Base-by-base conservation (phyloP, 192 early-diverging fungal species). In the Haplosporangium gracile region DNA sequence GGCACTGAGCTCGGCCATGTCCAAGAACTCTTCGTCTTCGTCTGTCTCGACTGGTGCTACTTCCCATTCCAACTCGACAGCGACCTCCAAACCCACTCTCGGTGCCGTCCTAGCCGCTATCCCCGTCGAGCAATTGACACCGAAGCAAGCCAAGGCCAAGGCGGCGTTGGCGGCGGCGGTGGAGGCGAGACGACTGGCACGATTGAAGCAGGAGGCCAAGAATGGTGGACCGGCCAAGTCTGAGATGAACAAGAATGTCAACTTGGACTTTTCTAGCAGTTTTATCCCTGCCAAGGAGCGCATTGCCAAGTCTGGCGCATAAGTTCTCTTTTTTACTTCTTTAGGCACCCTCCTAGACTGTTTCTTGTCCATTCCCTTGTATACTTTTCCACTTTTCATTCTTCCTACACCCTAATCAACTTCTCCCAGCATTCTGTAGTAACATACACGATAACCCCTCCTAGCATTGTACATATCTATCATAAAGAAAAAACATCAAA, bases 131-230 rank as follows among this genome's bases (percentile, higher is more conserved):
- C 45, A 86, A 60, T 51, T 86, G 76, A 86, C 84, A 20, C 84
- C 84, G 15, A 86, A 86, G 72, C 79, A 86, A 40, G 79, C 76
- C 38, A 86, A 86, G 76, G 84, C 78, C 11, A 86, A 86, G 72
- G 84, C 84, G 11, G 84, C 84, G 18, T 68, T 86, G n/a, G 84
- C 84, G 15, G 84, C 84, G 1, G 84, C 84, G 15, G 84, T 86
- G 16, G 84, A 86, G 76, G 79, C 79, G 0, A 79, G 84, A 49
- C 53, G 79, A 22, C 84, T 81, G 40, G 79, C 53, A 24, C 78
- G 84, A 47, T 36, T 86, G 51, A 86, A 86, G 74, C 45, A 70
- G 29, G 84, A 86, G 68, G 42, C 55, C 47, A 86, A 86, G 72
- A 77, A 70, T 11, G 84, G 84, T 11, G 32, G 74, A 38, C 11